Conservation (phyloP, 495 filamentous ascomycete species). For the Aspergillus leporis region DNA sequence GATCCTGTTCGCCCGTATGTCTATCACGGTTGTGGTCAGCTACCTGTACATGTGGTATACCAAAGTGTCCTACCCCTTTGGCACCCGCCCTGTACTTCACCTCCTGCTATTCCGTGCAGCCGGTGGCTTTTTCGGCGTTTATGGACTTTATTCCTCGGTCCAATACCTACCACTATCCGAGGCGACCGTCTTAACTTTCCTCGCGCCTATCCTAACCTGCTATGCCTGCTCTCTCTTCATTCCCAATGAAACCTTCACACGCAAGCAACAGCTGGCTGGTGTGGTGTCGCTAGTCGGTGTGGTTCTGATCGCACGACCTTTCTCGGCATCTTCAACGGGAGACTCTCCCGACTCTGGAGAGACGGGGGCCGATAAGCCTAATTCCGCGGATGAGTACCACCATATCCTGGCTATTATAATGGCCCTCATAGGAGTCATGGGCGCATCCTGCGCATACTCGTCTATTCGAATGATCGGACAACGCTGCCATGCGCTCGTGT, state of each 20-base stretch:
- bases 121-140: slow-evolving; percentile 84
- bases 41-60: slow-evolving; percentile 75
- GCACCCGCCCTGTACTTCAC: slow-evolving; percentile 60
- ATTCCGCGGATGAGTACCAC: slow-evolving; percentile 51
- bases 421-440: slow-evolving; percentile 79
- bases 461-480: slow-evolving; percentile 82
- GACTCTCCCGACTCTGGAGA: slow-evolving; percentile 12
- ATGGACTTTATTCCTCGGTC: slow-evolving; percentile 77
- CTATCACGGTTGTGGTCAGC: slow-evolving; percentile 67
- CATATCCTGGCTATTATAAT: slow-evolving; percentile 71
- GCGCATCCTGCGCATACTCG: slow-evolving; percentile 74
- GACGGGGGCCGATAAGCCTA: slow-evolving; percentile 24
- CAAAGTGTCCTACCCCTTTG: slow-evolving; percentile 68
- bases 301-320: slow-evolving; percentile 78
- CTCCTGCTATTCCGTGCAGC: slow-evolving; percentile 70
- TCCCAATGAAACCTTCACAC: slow-evolving; percentile 73
- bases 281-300: slow-evolving; percentile 79
- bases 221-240: slow-evolving; percentile 79
- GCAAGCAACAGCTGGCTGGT: slow-evolving; percentile 72
- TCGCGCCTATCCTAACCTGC: slow-evolving; percentile 78
- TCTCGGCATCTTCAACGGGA: slow-evolving; percentile 36
- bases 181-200: slow-evolving; percentile 90
- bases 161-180: slow-evolving; percentile 87
- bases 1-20: slow-evolving; percentile 84
- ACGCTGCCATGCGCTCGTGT: slow-evolving; percentile 80